phyloP scores from a whole-genome alignment of 306 rosid genomes.

The Sechiopsis laciniata region DNA sequence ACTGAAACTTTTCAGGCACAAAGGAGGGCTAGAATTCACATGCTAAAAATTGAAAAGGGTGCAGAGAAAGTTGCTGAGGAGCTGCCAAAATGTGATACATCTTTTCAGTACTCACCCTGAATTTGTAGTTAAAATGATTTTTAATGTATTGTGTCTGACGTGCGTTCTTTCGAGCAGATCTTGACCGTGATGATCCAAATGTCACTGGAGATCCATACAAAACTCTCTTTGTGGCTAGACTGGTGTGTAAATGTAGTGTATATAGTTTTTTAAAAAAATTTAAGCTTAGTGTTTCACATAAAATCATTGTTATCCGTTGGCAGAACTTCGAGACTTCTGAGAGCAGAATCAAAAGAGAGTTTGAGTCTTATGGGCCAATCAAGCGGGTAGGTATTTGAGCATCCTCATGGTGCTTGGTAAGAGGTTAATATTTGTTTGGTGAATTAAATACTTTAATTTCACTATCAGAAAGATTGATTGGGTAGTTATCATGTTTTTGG shows the following conservation, averaged over 20 bases:
- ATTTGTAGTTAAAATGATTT: no score
- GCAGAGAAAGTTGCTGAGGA: slow-evolving; percentile 88
- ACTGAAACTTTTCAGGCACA: slow-evolving; percentile 35
- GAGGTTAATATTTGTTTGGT: slow-evolving; percentile 43
- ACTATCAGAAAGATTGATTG: neutral
- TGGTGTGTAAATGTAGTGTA: slow-evolving; percentile 46
- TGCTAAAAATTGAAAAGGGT: slow-evolving; percentile 75
- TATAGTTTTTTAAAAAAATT: neutral
- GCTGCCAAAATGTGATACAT: slow-evolving; percentile 39
- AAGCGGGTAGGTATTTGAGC: slow-evolving; percentile 98
- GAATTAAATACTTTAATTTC: slow-evolving; percentile 6
- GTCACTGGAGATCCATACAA: slow-evolving; percentile 95
- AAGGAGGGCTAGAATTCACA: slow-evolving; percentile 82
- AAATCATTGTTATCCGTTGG: slow-evolving; percentile 16
- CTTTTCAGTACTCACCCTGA: no score
- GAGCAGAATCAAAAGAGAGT: slow-evolving; percentile 98
- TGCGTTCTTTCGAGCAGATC: slow-evolving; percentile 38
- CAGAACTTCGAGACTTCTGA: slow-evolving; percentile 96
- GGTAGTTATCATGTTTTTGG: slow-evolving; percentile 11
- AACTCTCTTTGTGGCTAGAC: slow-evolving; percentile 87
- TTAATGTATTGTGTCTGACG: no score
- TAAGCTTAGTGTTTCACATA: slow-evolving; percentile 4
- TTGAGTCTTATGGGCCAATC: slow-evolving; percentile 96
- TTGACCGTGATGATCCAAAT: slow-evolving; percentile 65
- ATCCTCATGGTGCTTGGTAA: slow-evolving; percentile 78